Evolutionary conservation across 768 basidiomycete species (phyloP), one percentile per base, ranked within the genome.

Genomic region (Russula ochroleuca): DNA sequence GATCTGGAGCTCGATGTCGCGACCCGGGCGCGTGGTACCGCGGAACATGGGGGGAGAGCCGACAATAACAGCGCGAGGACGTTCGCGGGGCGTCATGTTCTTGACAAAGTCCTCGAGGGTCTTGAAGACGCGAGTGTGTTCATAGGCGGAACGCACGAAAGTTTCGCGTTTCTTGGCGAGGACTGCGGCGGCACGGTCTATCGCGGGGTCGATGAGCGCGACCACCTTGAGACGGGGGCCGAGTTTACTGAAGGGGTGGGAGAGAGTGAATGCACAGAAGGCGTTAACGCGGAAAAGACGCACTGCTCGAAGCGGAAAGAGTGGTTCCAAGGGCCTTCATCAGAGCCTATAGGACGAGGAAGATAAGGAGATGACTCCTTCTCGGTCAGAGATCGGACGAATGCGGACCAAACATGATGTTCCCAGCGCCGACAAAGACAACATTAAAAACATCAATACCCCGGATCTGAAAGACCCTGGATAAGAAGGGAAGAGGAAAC

Each of bases 11-110:
- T 98, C 94, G 68, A 98, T 82, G 75, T 96, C 92, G 62, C 86
- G 85, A 49, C 88, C 89, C 49, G 85, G 79, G 67, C 82, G 79
- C 31, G 82, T 80, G 52, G 88, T 85, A 58, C 94, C 94, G 60
- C 94, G 86, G 81, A 87, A 97, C 82, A 90, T 91, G 43, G 94
- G 92, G n/a, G 94, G 94, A 57, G 87, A 90, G 49, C 94, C 94
- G 67, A 98, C 82, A 70, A 96, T 83, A 72, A 95, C 81, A 17
- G 92, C 92, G 65, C 86, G 87, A 52, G 93, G 92, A 50, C 79
- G 80, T 64, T 88, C 83, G 52, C 78, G 81, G 25, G 82, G 79
- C 25, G 80, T 72, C 84, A 88, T 81, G 69, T 81, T 82, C 71
- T 83, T 85, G 69, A 87, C 79, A 75, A 92, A 95, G 66, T 94